Evolutionary conservation across 106 monocot genomes (phyloP).

Genomic region (Dendrobium chrysotoxum): DNA sequence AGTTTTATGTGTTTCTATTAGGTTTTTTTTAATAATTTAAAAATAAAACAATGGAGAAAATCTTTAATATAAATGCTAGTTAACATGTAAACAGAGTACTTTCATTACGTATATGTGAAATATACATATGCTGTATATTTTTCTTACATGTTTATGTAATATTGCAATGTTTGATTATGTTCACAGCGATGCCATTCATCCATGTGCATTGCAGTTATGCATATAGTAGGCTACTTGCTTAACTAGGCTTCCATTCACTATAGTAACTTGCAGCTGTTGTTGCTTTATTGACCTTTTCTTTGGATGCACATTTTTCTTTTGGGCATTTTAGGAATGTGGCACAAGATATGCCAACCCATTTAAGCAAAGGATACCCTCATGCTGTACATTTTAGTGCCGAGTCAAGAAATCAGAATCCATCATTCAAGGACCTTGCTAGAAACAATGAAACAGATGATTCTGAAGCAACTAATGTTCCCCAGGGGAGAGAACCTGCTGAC

Average conservation of each 20-base stretch:
- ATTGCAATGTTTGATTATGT: neutral
- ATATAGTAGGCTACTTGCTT: neutral
- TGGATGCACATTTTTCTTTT: neutral
- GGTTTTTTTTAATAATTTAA: neutral
- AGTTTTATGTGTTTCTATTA: neutral
- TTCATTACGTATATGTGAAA: neutral
- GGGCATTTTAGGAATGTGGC: slow-evolving; percentile 31
- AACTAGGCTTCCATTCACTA: neutral
- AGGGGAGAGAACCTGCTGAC: slow-evolving; percentile 31
- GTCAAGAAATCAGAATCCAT: slow-evolving; percentile 36
- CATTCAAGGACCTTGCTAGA: slow-evolving; percentile 42
- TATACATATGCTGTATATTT: neutral
- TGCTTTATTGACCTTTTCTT: neutral
- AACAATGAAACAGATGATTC: slow-evolving; percentile 31
- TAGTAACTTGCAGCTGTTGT: neutral
- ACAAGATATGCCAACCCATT: slow-evolving; percentile 34
- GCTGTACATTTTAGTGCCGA: slow-evolving; percentile 30
- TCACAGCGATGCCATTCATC: neutral
- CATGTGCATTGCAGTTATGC: neutral
- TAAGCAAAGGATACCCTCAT: slow-evolving; percentile 40
- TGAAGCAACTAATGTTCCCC: slow-evolving; percentile 25
- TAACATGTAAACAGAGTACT: neutral
- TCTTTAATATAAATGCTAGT: neutral
- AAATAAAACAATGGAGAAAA: neutral
- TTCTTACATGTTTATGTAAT: neutral